These are phyloP conservation scores for Fusarium begoniae DNA, from an alignment of 2,329 filamentous ascomycete species.

Conservation along the genomic window DNA sequence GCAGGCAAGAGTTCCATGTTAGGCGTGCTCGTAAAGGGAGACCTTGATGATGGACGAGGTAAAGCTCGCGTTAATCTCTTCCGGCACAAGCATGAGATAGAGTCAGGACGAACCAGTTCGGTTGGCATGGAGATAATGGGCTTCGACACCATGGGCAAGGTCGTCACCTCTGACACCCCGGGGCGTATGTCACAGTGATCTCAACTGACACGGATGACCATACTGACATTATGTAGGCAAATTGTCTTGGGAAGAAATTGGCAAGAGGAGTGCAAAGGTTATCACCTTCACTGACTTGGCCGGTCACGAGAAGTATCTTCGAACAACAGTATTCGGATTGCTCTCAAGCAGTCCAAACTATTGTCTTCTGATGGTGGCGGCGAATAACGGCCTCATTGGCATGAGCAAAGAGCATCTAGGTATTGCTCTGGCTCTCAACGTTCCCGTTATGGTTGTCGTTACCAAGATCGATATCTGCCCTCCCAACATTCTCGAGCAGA, in stretches of 20 bases:
- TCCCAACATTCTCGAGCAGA: conserved; percentile 93
- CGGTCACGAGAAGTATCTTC: conserved; percentile 92
- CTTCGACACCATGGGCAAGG: conserved; percentile 86
- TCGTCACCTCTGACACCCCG: conserved; percentile 82
- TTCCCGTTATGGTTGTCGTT: conserved; percentile 96
- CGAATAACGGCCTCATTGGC: conserved; percentile 95
- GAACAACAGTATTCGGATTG: conserved; percentile 95
- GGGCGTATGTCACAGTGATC: conserved; percentile 69
- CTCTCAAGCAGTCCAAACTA: conserved; percentile 96
- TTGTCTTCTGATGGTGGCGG: conserved; percentile 96
- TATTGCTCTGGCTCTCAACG: conserved; percentile 92
- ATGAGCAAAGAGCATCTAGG: conserved; percentile 99
- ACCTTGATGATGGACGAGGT: conserved; percentile 92
- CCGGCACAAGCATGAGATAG: conserved; percentile 96
- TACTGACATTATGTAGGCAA: conserved; percentile 53
- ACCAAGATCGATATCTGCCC: conserved; percentile 99
- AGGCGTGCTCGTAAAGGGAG: conserved; percentile 94
- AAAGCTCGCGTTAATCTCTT: conserved; percentile 96
- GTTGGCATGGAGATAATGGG: conserved; percentile 99
- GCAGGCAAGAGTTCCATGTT: conserved; percentile 97
- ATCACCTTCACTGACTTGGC: conserved; percentile 96
- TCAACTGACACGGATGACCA: background rate
- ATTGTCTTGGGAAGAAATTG: conserved; percentile 97
- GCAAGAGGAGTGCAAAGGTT: conserved; percentile 92
- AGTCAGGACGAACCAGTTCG: conserved; percentile 92